Evolutionary conservation across 345 rosid genomes (phyloP).

Genomic region (Ceriops zippeliana): DNA sequence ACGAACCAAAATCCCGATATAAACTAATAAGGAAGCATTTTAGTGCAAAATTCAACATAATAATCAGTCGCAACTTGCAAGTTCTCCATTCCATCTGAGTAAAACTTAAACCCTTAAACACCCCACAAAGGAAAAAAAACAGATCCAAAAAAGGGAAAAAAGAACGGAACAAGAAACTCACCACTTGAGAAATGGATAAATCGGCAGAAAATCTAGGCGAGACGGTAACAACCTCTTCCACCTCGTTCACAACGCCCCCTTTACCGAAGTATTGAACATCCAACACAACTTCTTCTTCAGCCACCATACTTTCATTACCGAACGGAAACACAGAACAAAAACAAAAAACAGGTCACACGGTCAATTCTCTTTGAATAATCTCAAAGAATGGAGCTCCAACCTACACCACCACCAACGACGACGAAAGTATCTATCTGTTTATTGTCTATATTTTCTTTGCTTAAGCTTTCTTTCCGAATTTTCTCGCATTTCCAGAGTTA

Average conservation of each 20-base stretch:
- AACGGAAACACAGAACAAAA: slow-evolving; percentile 3
- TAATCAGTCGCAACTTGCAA: not conserved
- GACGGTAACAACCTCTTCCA: slow-evolving; percentile 30
- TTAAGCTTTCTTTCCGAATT: not conserved
- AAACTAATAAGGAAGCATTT: not conserved
- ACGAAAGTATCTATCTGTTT: not conserved
- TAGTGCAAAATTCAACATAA: not conserved
- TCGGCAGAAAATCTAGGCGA: slow-evolving; percentile 41
- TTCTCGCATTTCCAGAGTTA: slow-evolving; percentile 7
- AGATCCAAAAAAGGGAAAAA: not conserved
- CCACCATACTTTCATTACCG: slow-evolving; percentile 45
- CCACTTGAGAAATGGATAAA: slow-evolving; percentile 41
- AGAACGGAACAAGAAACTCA: slow-evolving; percentile 22
- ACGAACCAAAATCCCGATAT: slow-evolving; percentile 3
- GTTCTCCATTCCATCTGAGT: not conserved
- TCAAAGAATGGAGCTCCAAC: not conserved
- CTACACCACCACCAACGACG: not conserved
- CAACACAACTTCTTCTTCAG: slow-evolving; percentile 57
- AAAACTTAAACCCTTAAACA: not conserved
- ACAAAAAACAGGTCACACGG: not conserved
- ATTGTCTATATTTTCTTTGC: not conserved
- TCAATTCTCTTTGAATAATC: not conserved
- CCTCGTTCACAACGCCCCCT: slow-evolving; percentile 28
- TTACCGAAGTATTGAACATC: slow-evolving; percentile 40
- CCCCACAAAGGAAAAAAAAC: not conserved